phyloP scores from a whole-genome alignment of 1,284 basidiomycete species.

The Phellopilus nigrolimitatus region DNA sequence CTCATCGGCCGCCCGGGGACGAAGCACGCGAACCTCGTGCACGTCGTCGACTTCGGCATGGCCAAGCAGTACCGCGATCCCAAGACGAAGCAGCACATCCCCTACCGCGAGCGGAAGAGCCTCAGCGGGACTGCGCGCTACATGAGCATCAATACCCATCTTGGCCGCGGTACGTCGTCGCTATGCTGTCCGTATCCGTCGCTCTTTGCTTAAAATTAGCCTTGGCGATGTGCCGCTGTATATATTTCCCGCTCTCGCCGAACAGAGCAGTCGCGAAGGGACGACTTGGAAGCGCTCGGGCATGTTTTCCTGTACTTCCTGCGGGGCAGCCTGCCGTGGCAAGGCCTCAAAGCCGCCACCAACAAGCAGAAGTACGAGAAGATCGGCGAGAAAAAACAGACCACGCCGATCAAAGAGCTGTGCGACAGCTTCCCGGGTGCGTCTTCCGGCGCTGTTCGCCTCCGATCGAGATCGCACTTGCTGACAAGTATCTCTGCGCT shows the following conservation, averaged over 20 bases:
- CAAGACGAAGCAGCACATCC: slow-evolving; percentile 96
- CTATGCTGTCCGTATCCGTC: too few relatives aligned
- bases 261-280: slow-evolving; percentile 87
- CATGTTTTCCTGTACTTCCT: slow-evolving; percentile 99
- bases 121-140: slow-evolving; percentile 89
- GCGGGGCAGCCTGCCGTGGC: slow-evolving; percentile 91
- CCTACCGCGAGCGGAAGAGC: slow-evolving; percentile 93
- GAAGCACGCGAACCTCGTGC: slow-evolving; percentile 70
- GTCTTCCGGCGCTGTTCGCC: slow-evolving; percentile 27
- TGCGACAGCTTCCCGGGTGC: slow-evolving; percentile 88
- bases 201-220: not conserved
- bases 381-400: slow-evolving; percentile 99
- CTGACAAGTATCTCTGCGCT: not conserved
- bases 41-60: slow-evolving; percentile 93
- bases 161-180: slow-evolving; percentile 72
- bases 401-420: slow-evolving; percentile 90
- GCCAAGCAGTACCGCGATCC: slow-evolving; percentile 97
- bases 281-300: slow-evolving; percentile 92
- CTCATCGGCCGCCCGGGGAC: slow-evolving; percentile 88
- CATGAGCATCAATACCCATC: slow-evolving; percentile 97
- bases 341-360: slow-evolving; percentile 93
- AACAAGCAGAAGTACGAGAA: slow-evolving; percentile 99
- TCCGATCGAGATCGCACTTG: slow-evolving; percentile 2
- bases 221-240: not conserved
- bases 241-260: slow-evolving; percentile 6